Base-by-base conservation (phyloP, 2,329 filamentous ascomycete species). In the Penicillium vulpinum region DNA sequence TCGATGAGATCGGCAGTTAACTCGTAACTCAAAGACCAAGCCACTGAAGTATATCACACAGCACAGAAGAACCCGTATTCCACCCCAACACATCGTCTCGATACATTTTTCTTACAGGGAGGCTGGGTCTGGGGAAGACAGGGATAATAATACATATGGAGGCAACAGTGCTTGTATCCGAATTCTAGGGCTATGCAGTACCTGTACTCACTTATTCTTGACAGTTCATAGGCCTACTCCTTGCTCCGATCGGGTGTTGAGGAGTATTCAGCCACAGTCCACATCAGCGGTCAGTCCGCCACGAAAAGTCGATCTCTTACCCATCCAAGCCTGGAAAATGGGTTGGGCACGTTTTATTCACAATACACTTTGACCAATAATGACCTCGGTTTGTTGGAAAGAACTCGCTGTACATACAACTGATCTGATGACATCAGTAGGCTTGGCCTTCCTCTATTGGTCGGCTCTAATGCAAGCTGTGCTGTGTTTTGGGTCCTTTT, bases 391-490 rank as follows among this genome's bases (percentile, higher is more conserved):
- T 26, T 21, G 10, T 35, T 45, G 7, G 7, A 26, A 51, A 26
- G 16, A 31, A 43, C 11, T 38, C 15, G 35, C 31, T 56, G 39
- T 35, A 49, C 46, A 24, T 10, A 26, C 41, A 40, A 29, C 13
- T 29, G 54, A 60, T 59, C 58, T 63, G 62, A 64, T 54, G 49
- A 62, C 54, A 59, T 50, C 18, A 9, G 28, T 39, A 47, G 54
- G 29, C 54, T 51, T 44, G 24, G 40, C 39, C 53, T 26, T 43
- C 52, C 46, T 51, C 43, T 43, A 46, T 55, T 43, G 51, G 45
- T 55, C 54, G 52, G 33, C 51, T 45, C 51, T 58, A 29, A 52
- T 35, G 38, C 28, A 51, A 36, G 46, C 43, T 39, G 18, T 47
- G 43, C 36, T 38, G 33, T 43, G 22, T 36, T 33, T 38, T 51